Evolutionary conservation across 2,329 filamentous ascomycete genomes (phyloP).

Genomic region (Curvularia sp.): DNA sequence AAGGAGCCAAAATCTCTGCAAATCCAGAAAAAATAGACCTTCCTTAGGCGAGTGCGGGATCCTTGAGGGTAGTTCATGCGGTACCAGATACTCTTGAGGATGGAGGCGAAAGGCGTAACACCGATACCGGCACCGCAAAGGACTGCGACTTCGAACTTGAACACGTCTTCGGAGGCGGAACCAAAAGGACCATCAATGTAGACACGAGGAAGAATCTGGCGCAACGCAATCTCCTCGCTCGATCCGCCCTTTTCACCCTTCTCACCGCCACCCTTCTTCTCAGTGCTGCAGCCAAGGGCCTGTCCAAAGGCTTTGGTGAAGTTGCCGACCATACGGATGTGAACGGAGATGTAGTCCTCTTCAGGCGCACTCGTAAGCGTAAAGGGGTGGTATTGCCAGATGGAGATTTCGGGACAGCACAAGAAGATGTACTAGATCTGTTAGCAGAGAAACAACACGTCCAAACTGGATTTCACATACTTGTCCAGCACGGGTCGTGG

Average conservation of each 20-base stretch:
- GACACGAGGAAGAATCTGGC: constrained; percentile 76
- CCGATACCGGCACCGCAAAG: constrained; percentile 61
- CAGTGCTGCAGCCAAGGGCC: constrained; percentile 78
- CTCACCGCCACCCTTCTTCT: constrained; percentile 60
- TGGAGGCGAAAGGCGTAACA: constrained; percentile 61
- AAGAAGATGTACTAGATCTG: constrained; percentile 76
- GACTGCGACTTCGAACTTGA: constrained; percentile 67
- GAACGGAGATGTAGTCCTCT: constrained; percentile 88
- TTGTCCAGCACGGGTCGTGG: constrained; percentile 79
- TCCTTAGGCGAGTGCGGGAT: constrained; percentile 74
- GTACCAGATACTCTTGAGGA: constrained; percentile 87
- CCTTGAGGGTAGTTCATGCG: constrained; percentile 86
- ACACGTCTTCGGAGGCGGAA: constrained; percentile 85
- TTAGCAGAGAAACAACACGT: constrained; percentile 19
- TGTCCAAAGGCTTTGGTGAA: constrained; percentile 76
- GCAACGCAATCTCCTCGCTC: constrained; percentile 71
- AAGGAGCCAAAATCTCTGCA: constrained; percentile 88
- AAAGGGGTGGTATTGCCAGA: constrained; percentile 91
- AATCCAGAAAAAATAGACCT: constrained; percentile 94
- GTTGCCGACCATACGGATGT: constrained; percentile 82
- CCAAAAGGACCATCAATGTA: constrained; percentile 88
- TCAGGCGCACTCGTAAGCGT: constrained; percentile 86
- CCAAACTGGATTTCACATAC: constrained; percentile 14
- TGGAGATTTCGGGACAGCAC: constrained; percentile 82
- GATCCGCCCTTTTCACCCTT: constrained; percentile 64